These are phyloP conservation scores for Porcisia hertigi DNA, from an alignment of 208 protist species.

Conservation along the genomic window DNA sequence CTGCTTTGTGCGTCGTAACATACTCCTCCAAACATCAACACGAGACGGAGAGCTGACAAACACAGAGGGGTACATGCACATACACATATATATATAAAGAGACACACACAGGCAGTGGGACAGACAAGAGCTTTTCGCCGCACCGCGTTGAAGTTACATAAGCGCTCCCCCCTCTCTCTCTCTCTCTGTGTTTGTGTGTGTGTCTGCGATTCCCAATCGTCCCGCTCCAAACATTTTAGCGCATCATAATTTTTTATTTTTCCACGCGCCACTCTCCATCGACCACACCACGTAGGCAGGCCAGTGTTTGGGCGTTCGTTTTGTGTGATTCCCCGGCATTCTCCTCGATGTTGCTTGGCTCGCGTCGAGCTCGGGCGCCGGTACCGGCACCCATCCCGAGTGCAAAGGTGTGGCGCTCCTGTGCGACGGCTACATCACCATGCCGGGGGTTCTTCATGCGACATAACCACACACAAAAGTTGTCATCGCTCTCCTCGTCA, in stretches of 20 bases:
- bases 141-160: no score
- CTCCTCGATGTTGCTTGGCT: conserved; percentile 11
- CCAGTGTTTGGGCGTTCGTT: not conserved
- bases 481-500: conserved; percentile 5
- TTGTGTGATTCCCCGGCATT: not conserved
- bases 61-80: no score
- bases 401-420: not conserved
- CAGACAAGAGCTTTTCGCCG: no score
- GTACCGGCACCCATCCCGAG: conserved; percentile 1
- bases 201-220: not conserved
- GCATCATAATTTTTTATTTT: not conserved
- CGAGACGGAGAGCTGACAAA: no score
- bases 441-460: not conserved
- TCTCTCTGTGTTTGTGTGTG: not conserved
- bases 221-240: not conserved
- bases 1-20: not conserved
- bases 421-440: not conserved
- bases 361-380: not conserved
- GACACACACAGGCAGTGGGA: no score
- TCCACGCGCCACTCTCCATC: not conserved
- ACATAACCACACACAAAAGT: not conserved
- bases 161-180: no score
- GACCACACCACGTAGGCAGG: not conserved
- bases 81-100: no score
- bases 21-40: not conserved